A percentile compares a stretch with the other conserved stretches of the same genome.
These are phyloP conservation scores for Athelia psychrophila DNA, from an alignment of 1,284 basidiomycete genomes.

Conservation along the genomic window DNA sequence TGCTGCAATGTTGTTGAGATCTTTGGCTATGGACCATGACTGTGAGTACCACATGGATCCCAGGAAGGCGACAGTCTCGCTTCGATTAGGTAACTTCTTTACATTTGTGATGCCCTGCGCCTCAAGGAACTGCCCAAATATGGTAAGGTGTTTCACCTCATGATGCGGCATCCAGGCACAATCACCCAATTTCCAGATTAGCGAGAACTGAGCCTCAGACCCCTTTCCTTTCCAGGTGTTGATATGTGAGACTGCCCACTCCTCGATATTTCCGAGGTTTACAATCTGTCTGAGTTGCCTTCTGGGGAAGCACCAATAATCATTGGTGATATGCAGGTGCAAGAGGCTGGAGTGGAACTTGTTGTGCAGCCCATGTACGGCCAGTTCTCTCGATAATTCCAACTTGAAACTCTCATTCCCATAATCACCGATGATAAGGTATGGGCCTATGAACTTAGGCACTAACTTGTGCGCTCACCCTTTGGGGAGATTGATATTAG, in stretches of 20 bases:
- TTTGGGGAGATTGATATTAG: constrained; percentile 29
- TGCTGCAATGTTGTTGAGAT: too few species aligned
- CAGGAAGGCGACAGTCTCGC: too few species aligned
- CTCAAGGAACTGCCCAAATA: constrained; percentile 20
- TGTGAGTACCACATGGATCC: too few species aligned
- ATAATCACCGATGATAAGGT: constrained; percentile 20
- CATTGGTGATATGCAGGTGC: constrained; percentile 24
- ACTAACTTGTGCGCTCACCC: constrained; percentile 25
- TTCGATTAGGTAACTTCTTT: background rate
- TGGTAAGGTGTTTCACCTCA: constrained; percentile 16
- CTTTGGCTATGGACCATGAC: too few species aligned
- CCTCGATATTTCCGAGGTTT: constrained; percentile 9
- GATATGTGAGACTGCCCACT: constrained; percentile 25
- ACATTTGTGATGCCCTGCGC: constrained; percentile 2
- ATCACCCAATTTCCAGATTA: constrained; percentile 28
- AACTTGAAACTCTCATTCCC: constrained; percentile 24
- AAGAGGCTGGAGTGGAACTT: constrained; percentile 29
- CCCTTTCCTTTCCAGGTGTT: constrained; percentile 18
- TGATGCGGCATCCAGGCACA: constrained; percentile 24
- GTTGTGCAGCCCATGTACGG: constrained; percentile 23
- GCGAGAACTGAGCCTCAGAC: constrained; percentile 18
- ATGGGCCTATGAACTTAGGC: constrained; percentile 34
- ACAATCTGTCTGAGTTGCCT: constrained; percentile 11
- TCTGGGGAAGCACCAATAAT: constrained; percentile 25
- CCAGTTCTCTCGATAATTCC: constrained; percentile 22